These are phyloP conservation scores for Gracilaria caudata DNA, from an alignment of 23 red algal species.

Conservation along the genomic window DNA sequence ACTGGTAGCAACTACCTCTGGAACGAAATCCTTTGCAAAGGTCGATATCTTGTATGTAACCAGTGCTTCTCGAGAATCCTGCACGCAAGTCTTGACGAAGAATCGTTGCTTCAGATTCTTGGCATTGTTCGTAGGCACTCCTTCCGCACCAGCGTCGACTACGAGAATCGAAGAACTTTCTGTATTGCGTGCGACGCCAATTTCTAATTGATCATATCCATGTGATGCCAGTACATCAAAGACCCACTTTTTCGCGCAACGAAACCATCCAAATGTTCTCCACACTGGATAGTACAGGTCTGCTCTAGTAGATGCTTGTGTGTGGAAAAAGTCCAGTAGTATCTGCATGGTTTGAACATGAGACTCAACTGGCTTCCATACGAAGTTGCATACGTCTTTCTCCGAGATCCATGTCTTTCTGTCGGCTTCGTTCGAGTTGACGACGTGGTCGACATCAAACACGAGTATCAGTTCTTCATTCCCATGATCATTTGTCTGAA, in stretches of 20 bases:
- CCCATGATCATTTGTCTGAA: not conserved
- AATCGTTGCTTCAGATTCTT: not conserved
- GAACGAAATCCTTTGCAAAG: not conserved
- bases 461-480: not conserved
- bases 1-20: not conserved
- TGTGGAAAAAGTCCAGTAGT: not conserved
- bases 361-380: not conserved
- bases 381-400: not conserved
- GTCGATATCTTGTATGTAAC: not conserved
- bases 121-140: not conserved
- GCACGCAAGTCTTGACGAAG: not conserved
- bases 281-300: not conserved
- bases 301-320: not conserved
- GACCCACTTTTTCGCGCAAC: not conserved
- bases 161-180: not conserved
- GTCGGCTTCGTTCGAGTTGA: not conserved
- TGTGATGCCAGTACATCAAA: not conserved
- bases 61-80: not conserved
- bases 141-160: not conserved
- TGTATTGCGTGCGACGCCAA: not conserved
- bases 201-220: not conserved
- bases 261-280: not conserved
- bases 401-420: not conserved
- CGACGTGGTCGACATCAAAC: not conserved
- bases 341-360: not conserved